phyloP scores from a whole-genome alignment of 768 basidiomycete genomes.

The Boletus sp. region DNA sequence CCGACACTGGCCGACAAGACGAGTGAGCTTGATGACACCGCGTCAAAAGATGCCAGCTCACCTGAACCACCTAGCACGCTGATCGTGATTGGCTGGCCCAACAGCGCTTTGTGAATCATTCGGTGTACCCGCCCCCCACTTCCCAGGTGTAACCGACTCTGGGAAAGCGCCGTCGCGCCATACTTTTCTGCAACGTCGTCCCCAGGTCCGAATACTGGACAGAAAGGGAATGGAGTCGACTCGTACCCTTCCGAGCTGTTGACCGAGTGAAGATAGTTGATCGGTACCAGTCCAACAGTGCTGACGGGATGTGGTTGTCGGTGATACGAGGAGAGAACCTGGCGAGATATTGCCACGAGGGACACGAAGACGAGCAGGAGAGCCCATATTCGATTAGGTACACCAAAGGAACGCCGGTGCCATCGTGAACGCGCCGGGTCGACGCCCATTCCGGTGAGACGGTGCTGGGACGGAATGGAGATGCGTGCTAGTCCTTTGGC shows the following conservation, averaged over 20 bases:
- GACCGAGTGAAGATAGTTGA: constrained; percentile 77
- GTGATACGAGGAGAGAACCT: constrained; percentile 44
- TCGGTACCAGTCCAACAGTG: constrained; percentile 56
- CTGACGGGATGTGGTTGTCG: constrained; percentile 22
- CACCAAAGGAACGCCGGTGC: constrained; percentile 55
- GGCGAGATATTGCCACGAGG: constrained; percentile 57
- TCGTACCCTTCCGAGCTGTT: constrained; percentile 36
- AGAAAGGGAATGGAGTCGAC: constrained; percentile 82
- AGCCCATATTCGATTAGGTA: constrained; percentile 70
- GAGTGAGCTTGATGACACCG: background rate
- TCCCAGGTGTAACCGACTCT: constrained; percentile 74
- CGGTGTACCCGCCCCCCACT: constrained; percentile 81
- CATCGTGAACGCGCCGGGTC: constrained; percentile 52
- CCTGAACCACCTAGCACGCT: constrained; percentile 88
- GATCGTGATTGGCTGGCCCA: constrained; percentile 85
- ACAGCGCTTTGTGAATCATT: constrained; percentile 78
- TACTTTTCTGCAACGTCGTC: constrained; percentile 81
- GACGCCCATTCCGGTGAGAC: constrained; percentile 43
- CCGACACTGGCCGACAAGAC: constrained; percentile 60
- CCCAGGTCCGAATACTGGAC: constrained; percentile 80
- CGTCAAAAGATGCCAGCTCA: constrained; percentile 36
- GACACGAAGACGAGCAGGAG: constrained; percentile 54
- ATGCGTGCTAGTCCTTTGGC: constrained; percentile 58
- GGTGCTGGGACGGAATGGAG: constrained; percentile 41
- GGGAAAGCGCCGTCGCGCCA: constrained; percentile 69